Percentiles rank a stretch among this genome's conserved stretches.
These are phyloP conservation scores for Coemansia biformis DNA, from an alignment of 192 early-diverging fungal genomes.

Conservation along the genomic window DNA sequence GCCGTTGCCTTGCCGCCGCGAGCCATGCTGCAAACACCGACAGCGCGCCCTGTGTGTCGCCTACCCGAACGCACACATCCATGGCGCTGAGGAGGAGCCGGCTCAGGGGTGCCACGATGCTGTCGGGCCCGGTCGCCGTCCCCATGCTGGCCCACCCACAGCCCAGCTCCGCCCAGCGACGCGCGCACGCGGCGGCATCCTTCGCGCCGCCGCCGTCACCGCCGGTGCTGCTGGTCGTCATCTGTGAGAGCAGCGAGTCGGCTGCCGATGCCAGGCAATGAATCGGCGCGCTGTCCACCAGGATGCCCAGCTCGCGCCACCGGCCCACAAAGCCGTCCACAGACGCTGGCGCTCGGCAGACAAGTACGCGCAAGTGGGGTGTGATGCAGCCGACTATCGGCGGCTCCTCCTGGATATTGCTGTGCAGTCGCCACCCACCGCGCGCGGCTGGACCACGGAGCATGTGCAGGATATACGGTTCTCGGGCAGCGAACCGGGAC, in stretches of 20 bases:
- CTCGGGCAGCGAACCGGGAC: slow-evolving; percentile 2
- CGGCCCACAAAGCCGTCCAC: slow-evolving; percentile 3
- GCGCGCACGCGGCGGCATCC: neutral
- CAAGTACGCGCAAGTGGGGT: slow-evolving; percentile 19
- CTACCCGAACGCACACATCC: neutral
- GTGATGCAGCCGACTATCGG: slow-evolving; percentile 7
- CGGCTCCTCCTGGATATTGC: neutral
- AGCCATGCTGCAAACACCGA: no score
- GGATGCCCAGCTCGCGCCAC: slow-evolving; percentile 5
- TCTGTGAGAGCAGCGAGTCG: neutral
- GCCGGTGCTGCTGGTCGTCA: neutral
- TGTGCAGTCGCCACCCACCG: slow-evolving; percentile 15
- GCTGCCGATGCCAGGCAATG: slow-evolving; percentile 7
- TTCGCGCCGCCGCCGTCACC: neutral
- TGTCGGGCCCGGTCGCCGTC: neutral
- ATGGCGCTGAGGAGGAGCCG: neutral
- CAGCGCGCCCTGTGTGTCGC: neutral
- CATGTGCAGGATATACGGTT: slow-evolving; percentile 6
- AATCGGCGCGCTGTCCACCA: slow-evolving; percentile 2
- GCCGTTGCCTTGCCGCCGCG: no score
- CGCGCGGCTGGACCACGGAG: neutral
- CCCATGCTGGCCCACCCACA: neutral
- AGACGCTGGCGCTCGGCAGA: neutral
- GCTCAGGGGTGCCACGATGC: neutral
- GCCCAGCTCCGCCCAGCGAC: neutral